Base-by-base conservation (phyloP, 352 stramenopile genomes). In the Globisporangium parvum region DNA sequence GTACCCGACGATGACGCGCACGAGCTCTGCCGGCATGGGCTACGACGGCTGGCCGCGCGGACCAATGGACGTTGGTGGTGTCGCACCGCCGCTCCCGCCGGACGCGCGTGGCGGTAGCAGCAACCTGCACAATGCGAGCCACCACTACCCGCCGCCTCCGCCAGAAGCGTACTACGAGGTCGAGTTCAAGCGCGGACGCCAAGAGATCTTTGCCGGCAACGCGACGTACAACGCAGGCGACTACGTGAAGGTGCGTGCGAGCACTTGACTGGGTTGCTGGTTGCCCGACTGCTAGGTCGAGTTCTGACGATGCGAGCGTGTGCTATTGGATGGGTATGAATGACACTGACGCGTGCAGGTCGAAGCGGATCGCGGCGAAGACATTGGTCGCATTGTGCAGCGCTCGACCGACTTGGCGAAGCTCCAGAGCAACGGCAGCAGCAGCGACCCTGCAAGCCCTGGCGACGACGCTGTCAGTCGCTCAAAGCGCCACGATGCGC, bases 301-400 rank as follows among this genome's bases (percentile, higher is more conserved):
- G n/a, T 51, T 1, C 2, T 47, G 3, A 50, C 9, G 45, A 50
- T 21, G 26, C 18, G 10, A 18, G 39, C 10, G 12, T 46, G 21
- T 45, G n/a, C n/a, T n/a, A n/a, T n/a, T n/a, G 21, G 10, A 37
- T n/a, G 26, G 12, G 37, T 51, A 3, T 14, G 40, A 26, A 39
- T 21, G 47, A 40, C 14, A 40, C 14, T 51, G 31, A 11, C 4
- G 37, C 10, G 12, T 40, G n/a, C 50, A 98, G 85, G 96, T 99
- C 42, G 96, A 98, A 70, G 96, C 96, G 20, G 96, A 99, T 67
- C 91, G 96, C 23, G 96, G 96, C 47, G 95, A 98, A 67, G 96
- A 99, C 74, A 94, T 99, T 57, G 96, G 96, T 5, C 77, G 75
- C 12, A 95, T 98, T 53, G 85, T 98, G 20, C 77, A 97, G 59